Percentiles rank a stretch among this genome's conserved stretches.
Evolutionary conservation across 306 rosid genomes (phyloP).

Genomic region (Cucurbita pepo): DNA sequence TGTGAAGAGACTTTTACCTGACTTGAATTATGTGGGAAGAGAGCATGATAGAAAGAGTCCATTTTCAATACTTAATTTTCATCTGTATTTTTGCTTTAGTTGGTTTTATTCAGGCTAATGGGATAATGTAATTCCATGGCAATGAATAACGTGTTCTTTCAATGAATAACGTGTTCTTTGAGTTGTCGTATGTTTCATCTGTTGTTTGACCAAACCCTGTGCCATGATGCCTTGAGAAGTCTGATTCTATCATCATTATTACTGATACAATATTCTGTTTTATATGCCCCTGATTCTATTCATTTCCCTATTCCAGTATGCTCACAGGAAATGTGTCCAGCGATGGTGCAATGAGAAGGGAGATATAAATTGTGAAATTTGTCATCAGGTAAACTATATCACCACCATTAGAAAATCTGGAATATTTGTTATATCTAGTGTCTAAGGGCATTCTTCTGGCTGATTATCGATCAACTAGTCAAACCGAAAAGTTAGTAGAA

Average conservation of each 20-base stretch:
- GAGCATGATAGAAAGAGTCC: not conserved
- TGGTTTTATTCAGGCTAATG: not conserved
- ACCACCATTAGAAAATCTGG: not conserved
- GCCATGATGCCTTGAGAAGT: not conserved
- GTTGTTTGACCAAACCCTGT: not conserved
- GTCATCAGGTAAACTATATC: constrained; percentile 62
- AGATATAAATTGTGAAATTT: constrained; percentile 82
- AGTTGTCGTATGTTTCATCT: not conserved
- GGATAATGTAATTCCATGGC: not conserved
- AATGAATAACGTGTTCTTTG: not conserved
- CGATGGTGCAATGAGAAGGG: constrained; percentile 99
- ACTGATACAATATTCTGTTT: not conserved
- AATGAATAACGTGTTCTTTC: not conserved
- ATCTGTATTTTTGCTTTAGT: not conserved
- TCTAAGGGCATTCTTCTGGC: not conserved
- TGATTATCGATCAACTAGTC: not conserved
- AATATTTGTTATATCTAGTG: not conserved
- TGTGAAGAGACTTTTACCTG: not conserved
- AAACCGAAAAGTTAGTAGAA: not conserved
- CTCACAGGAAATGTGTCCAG: constrained; percentile 96
- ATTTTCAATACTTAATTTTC: not conserved
- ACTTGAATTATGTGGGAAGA: not conserved
- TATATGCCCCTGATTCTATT: not conserved
- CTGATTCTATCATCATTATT: not conserved
- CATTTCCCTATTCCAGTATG: constrained; percentile 41